phyloP scores from a whole-genome alignment of 129 eudicot species.

The Lonicera japonica region DNA sequence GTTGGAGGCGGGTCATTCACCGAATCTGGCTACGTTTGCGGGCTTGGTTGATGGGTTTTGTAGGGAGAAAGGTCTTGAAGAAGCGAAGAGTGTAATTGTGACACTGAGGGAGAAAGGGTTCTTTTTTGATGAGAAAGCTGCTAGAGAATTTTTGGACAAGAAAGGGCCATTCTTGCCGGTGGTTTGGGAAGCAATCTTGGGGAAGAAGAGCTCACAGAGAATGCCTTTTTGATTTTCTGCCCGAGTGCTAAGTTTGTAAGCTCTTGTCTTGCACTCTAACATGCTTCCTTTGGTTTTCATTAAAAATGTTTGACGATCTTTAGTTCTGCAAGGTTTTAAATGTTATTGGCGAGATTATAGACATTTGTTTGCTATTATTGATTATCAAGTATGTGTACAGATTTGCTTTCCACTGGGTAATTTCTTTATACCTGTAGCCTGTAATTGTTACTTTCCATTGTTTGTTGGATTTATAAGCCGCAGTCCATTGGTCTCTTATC shows the following conservation, averaged over 20 bases:
- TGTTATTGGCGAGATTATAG: neutral
- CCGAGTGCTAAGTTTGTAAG: neutral
- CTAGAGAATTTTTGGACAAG: slow-evolving; percentile 69
- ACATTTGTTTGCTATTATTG: neutral
- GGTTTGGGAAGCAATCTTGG: slow-evolving; percentile 93
- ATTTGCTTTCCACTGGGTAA: neutral
- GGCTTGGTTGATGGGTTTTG: slow-evolving; percentile 67
- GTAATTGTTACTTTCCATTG: neutral
- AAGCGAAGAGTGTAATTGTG: slow-evolving; percentile 41
- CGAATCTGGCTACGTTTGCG: slow-evolving; percentile 56
- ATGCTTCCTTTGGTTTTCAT: neutral
- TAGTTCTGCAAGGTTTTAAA: neutral
- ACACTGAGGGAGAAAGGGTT: slow-evolving; percentile 58
- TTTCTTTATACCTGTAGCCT: too few relatives aligned
- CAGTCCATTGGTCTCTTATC: too few relatives aligned
- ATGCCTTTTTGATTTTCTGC: slow-evolving; percentile 4
- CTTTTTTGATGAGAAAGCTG: slow-evolving; percentile 55
- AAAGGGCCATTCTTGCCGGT: slow-evolving; percentile 63
- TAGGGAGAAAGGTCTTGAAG: slow-evolving; percentile 68
- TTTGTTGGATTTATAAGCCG: neutral
- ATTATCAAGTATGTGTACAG: neutral
- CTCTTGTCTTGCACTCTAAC: neutral
- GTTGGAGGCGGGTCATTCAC: slow-evolving; percentile 79
- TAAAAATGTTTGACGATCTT: too few relatives aligned
- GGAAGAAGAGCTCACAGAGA: slow-evolving; percentile 41